Evolutionary conservation across 352 stramenopile genomes (phyloP), one percentile per base, ranked within the genome.

Genomic region (Lagenidium sp.): DNA sequence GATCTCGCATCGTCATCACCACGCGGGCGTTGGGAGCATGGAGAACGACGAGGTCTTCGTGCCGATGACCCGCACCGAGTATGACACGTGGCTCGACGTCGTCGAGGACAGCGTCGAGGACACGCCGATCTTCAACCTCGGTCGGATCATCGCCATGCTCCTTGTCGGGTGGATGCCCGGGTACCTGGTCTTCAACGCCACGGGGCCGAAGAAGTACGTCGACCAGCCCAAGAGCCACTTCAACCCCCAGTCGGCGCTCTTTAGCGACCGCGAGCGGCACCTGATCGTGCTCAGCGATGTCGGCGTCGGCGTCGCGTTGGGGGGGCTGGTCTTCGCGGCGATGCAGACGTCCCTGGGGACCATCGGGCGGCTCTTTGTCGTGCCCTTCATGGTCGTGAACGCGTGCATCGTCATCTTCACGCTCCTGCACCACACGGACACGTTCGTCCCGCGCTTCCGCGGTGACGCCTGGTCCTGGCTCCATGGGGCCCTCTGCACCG

Each of bases 1-100:
- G 54, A 87, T 96, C 61, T 96, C 85, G 31, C 94, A 98, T 76
- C 92, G 89, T 35, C 82, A 96, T 30, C 93, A 98, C 71, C 94
- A 98, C 74, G 97, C 96, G 41, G 92, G 98, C 73, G 95, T 97
- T 35, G 90, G 84, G 21, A 91, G 68, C 50, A 95, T 81, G 59
- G 89, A 97, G 54, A 96, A 99, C 66, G 96, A 98, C 60, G 95
- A 99, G 68, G 95, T 97, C n/a, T 98, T 98, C 52, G 82, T 96
- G 40, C 94, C 96, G 1, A 75, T 90, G 25, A 95, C 75, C 12
- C 74, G 69, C 23, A 80, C 82, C 1, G 79, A 88, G 16, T 63
- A 72, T 47, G 47, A 37, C 24, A 65, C 64, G 22, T 74, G 81
- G 78, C 16, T 22, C 13, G 29, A 35, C 11, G 29, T 15, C 15